Conservation (phyloP, 352 stramenopile genomes). For the Hyaloperonospora brassicae region DNA sequence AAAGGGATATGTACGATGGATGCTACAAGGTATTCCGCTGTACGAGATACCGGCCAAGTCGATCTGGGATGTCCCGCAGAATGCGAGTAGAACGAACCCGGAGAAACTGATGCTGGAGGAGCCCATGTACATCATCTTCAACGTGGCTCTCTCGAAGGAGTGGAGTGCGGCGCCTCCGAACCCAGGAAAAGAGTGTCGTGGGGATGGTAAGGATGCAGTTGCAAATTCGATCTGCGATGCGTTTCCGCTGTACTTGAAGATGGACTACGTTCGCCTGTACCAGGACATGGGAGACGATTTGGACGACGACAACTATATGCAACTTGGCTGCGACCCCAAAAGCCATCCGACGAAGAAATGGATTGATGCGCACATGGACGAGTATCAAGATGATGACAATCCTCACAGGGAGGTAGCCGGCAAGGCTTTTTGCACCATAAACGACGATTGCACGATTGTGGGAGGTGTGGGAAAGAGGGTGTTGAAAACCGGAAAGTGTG, state of each 20-base stretch:
- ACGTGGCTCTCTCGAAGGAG: slow-evolving; percentile 87
- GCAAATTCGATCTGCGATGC: slow-evolving; percentile 38
- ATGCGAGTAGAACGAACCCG: slow-evolving; percentile 36
- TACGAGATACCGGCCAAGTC: slow-evolving; percentile 63
- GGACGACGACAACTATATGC: slow-evolving; percentile 31
- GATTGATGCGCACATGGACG: slow-evolving; percentile 54
- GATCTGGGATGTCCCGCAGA: slow-evolving; percentile 33
- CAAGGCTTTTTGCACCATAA: slow-evolving; percentile 36
- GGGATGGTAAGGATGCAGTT: slow-evolving; percentile 25
- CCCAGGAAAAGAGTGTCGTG: slow-evolving; percentile 17
- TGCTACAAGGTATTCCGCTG: slow-evolving; percentile 62
- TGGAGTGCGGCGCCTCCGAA: slow-evolving; percentile 29
- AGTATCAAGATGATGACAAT: slow-evolving; percentile 57
- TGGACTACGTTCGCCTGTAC: slow-evolving; percentile 86
- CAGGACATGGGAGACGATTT: slow-evolving; percentile 42
- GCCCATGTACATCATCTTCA: slow-evolving; percentile 90
- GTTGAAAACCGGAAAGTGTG: slow-evolving; percentile 43
- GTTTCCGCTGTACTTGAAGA: slow-evolving; percentile 55
- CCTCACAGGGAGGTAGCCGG: slow-evolving; percentile 34
- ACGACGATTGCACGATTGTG: slow-evolving; percentile 56
- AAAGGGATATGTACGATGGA: slow-evolving; percentile 39
- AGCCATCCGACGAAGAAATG: slow-evolving; percentile 55
- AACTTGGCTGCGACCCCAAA: slow-evolving; percentile 42
- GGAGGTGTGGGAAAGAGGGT: slow-evolving; percentile 6
- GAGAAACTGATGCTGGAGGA: slow-evolving; percentile 85